A percentile compares a stretch with the other conserved stretches of the same genome.
Evolutionary conservation across 441 rosid genomes (phyloP).

Genomic region (Populus hybrid): DNA sequence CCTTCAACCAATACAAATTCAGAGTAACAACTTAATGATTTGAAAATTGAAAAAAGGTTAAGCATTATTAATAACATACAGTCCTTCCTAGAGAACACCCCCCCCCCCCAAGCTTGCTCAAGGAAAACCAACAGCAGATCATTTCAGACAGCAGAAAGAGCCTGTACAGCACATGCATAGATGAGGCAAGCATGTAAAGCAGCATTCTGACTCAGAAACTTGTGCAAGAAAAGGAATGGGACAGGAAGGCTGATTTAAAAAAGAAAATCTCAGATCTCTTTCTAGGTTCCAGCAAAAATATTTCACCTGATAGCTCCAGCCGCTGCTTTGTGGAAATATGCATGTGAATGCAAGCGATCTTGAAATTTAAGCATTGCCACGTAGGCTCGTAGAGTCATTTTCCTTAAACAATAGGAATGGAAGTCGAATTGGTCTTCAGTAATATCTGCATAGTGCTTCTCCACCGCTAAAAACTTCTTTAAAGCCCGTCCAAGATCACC

Average conservation of each 20-base stretch:
- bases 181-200: neutral
- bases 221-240: neutral
- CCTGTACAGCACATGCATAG: neutral
- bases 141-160: neutral
- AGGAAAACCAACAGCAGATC: neutral
- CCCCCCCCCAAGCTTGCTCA: neutral
- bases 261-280: neutral
- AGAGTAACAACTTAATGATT: no score
- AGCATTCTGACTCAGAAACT: neutral
- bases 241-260: neutral
- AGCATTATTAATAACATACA: no score
- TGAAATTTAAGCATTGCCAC: constrained; percentile 99
- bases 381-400: constrained; percentile 96
- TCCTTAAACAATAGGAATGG: constrained; percentile 97
- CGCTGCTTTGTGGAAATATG: constrained; percentile 97
- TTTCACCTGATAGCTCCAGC: constrained; percentile 90
- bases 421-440: constrained; percentile 99
- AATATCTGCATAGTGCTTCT: constrained; percentile 99
- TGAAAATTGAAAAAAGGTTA: no score
- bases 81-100: no score
- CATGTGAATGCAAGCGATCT: constrained; percentile 91
- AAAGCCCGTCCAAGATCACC: constrained; percentile 96
- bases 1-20: no score
- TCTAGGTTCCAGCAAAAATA: no score
- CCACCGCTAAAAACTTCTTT: constrained; percentile 95